Evolutionary conservation across 2,329 filamentous ascomycete genomes (phyloP).

Genomic region (Exophiala dermatitidis): DNA sequence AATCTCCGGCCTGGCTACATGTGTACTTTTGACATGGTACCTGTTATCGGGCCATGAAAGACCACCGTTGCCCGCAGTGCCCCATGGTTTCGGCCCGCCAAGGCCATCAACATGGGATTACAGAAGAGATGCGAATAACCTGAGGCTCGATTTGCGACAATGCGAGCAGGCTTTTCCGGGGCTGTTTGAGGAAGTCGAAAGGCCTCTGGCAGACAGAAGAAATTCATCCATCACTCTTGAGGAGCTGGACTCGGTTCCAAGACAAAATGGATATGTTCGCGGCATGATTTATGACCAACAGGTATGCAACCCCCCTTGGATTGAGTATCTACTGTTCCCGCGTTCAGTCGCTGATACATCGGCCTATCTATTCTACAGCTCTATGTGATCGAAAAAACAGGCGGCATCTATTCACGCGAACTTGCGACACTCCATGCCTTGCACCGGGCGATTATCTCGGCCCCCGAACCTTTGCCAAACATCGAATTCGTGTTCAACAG

Average conservation of each 20-base stretch:
- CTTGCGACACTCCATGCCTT: constrained; percentile 42
- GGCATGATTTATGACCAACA: constrained; percentile 34
- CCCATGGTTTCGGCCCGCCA: constrained; percentile 1
- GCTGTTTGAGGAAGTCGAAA: constrained; percentile 27
- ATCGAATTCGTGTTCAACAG: constrained; percentile 46
- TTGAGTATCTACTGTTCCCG: not conserved
- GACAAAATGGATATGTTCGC: constrained; percentile 29
- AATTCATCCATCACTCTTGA: constrained; percentile 22
- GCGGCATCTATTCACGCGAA: constrained; percentile 29
- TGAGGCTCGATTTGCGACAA: constrained; percentile 24
- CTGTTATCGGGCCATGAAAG: not conserved
- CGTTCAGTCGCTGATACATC: not conserved
- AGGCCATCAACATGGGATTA: constrained; percentile 15
- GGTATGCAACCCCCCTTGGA: constrained; percentile 14
- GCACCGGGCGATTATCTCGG: constrained; percentile 42
- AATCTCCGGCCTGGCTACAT: not conserved
- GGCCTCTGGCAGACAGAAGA: constrained; percentile 19
- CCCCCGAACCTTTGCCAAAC: constrained; percentile 39
- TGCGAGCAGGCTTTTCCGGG: constrained; percentile 28
- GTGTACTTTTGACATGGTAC: constrained; percentile 6
- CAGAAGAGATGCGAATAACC: constrained; percentile 26
- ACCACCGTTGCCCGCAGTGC: not conserved
- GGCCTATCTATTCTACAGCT: constrained; percentile 22
- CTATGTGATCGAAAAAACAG: constrained; percentile 33
- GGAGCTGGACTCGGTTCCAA: constrained; percentile 23